phyloP scores from a whole-genome alignment of 2,329 filamentous ascomycete genomes.

The Cladorrhinum sp. region DNA sequence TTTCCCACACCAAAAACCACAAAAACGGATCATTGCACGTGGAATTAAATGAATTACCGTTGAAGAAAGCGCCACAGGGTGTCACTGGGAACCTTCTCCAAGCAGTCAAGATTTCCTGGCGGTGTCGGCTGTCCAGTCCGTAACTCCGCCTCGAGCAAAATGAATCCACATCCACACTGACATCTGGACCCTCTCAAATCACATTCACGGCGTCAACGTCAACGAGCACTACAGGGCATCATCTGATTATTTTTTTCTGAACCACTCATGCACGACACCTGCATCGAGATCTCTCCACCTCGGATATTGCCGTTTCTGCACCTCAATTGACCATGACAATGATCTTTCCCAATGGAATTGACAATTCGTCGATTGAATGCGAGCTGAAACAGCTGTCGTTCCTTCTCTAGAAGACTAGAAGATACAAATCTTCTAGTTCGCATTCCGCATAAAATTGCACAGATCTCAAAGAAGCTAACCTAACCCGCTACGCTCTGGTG shows the following conservation, averaged over 20 bases:
- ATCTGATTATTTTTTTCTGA: background rate
- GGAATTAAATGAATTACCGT: slow-evolving; percentile 9
- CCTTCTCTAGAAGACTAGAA: slow-evolving; percentile 1
- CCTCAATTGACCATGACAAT: background rate
- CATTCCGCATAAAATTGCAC: slow-evolving; percentile 9
- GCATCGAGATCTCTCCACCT: background rate
- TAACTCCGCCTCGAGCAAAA: background rate
- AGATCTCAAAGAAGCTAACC: slow-evolving; percentile 1
- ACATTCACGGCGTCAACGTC: background rate
- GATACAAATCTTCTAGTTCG: background rate
- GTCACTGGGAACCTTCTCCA: slow-evolving; percentile 7
- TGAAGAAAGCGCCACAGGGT: slow-evolving; percentile 12
- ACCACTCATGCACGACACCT: slow-evolving; percentile 3
- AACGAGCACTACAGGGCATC: background rate
- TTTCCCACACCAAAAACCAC: background rate
- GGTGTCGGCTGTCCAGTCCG: background rate
- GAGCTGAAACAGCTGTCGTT: background rate
- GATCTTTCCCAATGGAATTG: background rate
- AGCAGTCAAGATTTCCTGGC: slow-evolving; percentile 9
- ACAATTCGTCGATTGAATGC: background rate
- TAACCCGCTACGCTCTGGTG: slow-evolving; percentile 6
- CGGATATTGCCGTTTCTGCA: background rate
- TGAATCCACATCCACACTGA: background rate
- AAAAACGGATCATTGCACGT: slow-evolving; percentile 9
- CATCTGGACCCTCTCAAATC: slow-evolving; percentile 14